A percentile compares a stretch with the other conserved stretches of the same genome.
These are phyloP conservation scores for Zasmidium cellare DNA, from an alignment of 2,329 filamentous ascomycete species.

Conservation along the genomic window DNA sequence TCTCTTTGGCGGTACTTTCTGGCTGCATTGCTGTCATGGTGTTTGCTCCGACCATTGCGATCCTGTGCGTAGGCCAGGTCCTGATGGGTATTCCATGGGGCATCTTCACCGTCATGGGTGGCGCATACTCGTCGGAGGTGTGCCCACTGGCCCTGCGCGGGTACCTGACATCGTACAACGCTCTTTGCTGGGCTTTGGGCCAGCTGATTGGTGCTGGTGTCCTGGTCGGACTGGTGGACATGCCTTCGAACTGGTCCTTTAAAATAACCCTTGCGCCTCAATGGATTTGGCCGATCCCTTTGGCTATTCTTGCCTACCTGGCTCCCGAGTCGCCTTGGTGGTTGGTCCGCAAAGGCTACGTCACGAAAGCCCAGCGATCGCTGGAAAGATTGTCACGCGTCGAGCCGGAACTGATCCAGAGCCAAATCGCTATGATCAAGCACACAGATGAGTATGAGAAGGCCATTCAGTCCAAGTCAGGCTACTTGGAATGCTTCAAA, in stretches of 20 bases:
- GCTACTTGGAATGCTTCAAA: slow-evolving; percentile 54
- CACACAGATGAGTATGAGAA: slow-evolving; percentile 53
- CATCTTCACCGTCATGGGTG: neutral
- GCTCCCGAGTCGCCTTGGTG: slow-evolving; percentile 40
- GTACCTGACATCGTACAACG: slow-evolving; percentile 50
- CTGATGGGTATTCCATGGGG: neutral
- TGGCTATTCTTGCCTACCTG: slow-evolving; percentile 24
- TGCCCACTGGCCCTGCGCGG: neutral
- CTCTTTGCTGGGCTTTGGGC: slow-evolving; percentile 62
- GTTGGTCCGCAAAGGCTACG: slow-evolving; percentile 36
- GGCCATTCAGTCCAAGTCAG: slow-evolving; percentile 47
- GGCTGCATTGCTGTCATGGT: neutral
- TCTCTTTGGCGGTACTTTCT: neutral
- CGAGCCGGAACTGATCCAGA: slow-evolving; percentile 27
- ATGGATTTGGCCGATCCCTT: slow-evolving; percentile 38
- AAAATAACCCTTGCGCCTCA: slow-evolving; percentile 45
- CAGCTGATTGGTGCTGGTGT: slow-evolving; percentile 53
- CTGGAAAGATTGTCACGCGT: slow-evolving; percentile 32
- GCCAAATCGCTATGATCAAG: slow-evolving; percentile 39
- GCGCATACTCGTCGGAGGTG: neutral
- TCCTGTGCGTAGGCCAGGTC: neutral
- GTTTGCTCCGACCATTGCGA: neutral
- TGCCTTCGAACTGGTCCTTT: slow-evolving; percentile 40
- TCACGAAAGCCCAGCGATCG: slow-evolving; percentile 34
- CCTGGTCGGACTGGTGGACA: slow-evolving; percentile 27